Conservation (phyloP, 2,329 filamentous ascomycete species). For the Fusarium vanettenii region DNA sequence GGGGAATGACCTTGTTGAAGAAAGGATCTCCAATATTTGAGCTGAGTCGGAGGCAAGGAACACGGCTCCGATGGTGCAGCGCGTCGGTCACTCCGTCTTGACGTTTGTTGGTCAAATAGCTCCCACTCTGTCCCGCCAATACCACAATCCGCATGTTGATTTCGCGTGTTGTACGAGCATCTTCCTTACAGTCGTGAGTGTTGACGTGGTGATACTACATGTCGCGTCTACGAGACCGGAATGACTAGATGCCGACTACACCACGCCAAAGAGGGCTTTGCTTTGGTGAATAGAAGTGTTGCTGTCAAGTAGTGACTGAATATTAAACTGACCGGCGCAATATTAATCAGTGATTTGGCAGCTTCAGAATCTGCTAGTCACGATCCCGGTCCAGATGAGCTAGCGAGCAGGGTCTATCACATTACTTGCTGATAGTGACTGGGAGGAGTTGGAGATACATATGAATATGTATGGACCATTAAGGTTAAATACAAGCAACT, state of each 20-base stretch:
- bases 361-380: background rate
- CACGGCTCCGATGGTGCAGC: background rate
- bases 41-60: background rate
- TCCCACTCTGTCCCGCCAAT: background rate
- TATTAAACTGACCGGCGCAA: background rate
- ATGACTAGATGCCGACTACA: background rate
- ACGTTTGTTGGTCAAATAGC: background rate
- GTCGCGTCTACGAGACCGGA: background rate
- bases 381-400: background rate
- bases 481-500: background rate
- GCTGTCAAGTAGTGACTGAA: background rate
- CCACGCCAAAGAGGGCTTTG: background rate
- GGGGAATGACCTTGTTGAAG: background rate
- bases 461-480: background rate
- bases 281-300: background rate
- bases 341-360: background rate
- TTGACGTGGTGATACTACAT: background rate
- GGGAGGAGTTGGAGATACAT: background rate
- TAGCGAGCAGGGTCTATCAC: background rate
- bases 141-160: background rate
- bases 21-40: background rate
- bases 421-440: background rate
- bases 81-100: background rate
- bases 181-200: background rate
- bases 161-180: background rate